Evolutionary conservation across 1,284 basidiomycete genomes (phyloP).

Genomic region (Neotropicomus parvogracilis): DNA sequence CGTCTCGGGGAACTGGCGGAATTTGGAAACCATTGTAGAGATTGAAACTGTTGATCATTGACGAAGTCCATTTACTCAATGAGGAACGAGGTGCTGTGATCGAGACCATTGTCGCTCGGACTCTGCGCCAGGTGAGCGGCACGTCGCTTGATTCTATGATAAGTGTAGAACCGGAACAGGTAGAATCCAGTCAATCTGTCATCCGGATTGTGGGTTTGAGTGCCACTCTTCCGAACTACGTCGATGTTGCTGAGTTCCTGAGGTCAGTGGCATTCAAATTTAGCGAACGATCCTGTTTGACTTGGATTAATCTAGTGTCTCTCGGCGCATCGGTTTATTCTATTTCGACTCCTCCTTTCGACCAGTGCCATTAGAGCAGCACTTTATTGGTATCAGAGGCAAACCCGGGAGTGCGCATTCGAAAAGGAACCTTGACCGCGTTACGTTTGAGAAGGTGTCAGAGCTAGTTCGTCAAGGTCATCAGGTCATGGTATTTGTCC

Average conservation of each 20-base stretch:
- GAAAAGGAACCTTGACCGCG: conserved; percentile 86
- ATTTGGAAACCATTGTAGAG: conserved; percentile 48
- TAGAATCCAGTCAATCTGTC: conserved; percentile 94
- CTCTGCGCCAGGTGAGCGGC: conserved; percentile 73
- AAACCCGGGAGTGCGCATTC: conserved; percentile 75
- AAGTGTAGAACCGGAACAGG: conserved; percentile 43
- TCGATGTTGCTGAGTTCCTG: conserved; percentile 95
- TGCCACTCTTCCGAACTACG: conserved; percentile 96
- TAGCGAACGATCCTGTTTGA: conserved; percentile 1
- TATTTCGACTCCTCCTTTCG: conserved; percentile 98
- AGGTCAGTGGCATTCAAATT: conserved; percentile 44
- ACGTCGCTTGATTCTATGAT: not conserved
- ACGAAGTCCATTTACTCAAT: conserved; percentile 96
- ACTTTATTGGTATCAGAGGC: conserved; percentile 95
- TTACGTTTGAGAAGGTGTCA: conserved; percentile 88
- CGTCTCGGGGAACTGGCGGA: not conserved
- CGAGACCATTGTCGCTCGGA: conserved; percentile 97
- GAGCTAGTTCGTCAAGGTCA: conserved; percentile 85
- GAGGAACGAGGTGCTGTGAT: conserved; percentile 99
- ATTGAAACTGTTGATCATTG: conserved; percentile 94
- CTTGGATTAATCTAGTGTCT: conserved; percentile 57
- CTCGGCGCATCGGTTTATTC: conserved; percentile 88
- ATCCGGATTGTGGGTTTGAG: conserved; percentile 99
- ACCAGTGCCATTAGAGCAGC: conserved; percentile 95
- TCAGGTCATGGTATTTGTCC: conserved; percentile 99